Percentiles rank a stretch among this genome's conserved stretches.
Evolutionary conservation across 2,329 filamentous ascomycete species (phyloP).

Genomic region (Botrytis medusae): DNA sequence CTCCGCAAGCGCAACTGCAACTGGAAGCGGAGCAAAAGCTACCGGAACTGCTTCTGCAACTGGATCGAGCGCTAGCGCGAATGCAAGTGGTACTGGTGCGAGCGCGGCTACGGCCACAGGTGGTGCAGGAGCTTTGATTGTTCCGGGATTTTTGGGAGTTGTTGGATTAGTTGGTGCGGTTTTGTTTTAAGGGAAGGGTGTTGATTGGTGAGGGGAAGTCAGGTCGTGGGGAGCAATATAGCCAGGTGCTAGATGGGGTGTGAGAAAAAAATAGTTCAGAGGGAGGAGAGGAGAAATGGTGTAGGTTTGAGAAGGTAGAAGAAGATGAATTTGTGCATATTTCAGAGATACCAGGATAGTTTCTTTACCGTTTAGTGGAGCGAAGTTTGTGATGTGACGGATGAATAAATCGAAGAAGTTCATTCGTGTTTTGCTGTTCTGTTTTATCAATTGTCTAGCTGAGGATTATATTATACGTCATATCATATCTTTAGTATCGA

Average conservation of each 20-base stretch:
- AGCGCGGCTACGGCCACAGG: neutral
- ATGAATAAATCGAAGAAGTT: neutral
- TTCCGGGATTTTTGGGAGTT: constrained; percentile 13
- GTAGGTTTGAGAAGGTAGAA: neutral
- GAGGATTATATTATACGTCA: neutral
- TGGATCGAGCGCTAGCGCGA: neutral
- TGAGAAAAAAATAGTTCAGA: too few relatives aligned
- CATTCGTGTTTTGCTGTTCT: neutral
- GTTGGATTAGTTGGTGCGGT: neutral
- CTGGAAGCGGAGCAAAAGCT: neutral
- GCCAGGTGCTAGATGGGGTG: neutral
- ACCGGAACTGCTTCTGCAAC: neutral
- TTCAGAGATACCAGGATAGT: constrained; percentile 3
- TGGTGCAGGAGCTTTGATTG: neutral
- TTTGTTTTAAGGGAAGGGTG: neutral
- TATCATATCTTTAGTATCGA: neutral
- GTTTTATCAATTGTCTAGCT: too few relatives aligned
- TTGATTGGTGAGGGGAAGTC: neutral
- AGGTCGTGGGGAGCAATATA: neutral
- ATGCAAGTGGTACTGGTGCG: neutral
- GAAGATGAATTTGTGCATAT: neutral
- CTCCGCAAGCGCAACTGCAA: neutral
- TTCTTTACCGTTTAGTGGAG: neutral
- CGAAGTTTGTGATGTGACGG: neutral
- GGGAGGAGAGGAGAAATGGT: neutral